These are phyloP conservation scores for Backusella macrospora DNA, from an alignment of 192 early-diverging fungal species.

Conservation along the genomic window DNA sequence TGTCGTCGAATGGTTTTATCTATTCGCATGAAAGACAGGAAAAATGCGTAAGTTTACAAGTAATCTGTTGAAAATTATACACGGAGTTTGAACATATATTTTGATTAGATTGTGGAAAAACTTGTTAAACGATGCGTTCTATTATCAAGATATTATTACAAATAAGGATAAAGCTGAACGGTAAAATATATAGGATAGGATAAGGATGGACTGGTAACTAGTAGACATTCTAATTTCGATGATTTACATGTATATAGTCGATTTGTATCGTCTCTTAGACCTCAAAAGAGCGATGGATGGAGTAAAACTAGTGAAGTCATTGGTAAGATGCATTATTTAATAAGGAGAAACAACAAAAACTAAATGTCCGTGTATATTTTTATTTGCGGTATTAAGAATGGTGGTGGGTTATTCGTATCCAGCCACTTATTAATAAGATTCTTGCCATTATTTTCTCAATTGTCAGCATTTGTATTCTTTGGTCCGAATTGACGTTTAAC, in stretches of 20 bases:
- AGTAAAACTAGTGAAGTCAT: not conserved
- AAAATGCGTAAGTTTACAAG: slow-evolving; percentile 62
- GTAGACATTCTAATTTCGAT: not conserved
- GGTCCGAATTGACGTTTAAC: slow-evolving; percentile 96
- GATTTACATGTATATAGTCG: not conserved
- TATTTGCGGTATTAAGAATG: slow-evolving; percentile 58
- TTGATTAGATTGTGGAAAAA: slow-evolving; percentile 69
- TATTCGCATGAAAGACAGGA: slow-evolving; percentile 67
- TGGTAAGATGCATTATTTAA: not conserved
- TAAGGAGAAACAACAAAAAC: not conserved
- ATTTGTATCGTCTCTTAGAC: slow-evolving; percentile 11
- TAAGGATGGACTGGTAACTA: not conserved
- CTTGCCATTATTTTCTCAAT: slow-evolving; percentile 62
- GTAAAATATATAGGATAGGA: slow-evolving; percentile 35
- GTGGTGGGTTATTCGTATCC: slow-evolving; percentile 84
- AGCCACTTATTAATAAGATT: slow-evolving; percentile 61
- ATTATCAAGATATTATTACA: slow-evolving; percentile 79
- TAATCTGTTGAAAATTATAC: not conserved
- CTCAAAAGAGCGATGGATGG: not conserved
- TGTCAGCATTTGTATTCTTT: slow-evolving; percentile 75
- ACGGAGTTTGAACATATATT: not conserved
- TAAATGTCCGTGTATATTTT: not conserved
- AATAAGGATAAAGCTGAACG: slow-evolving; percentile 67
- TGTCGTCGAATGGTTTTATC: slow-evolving; percentile 77
- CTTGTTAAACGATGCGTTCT: slow-evolving; percentile 75